These are phyloP conservation scores for Agastache rugosa DNA, from an alignment of 257 asterid genomes.

Conservation along the genomic window DNA sequence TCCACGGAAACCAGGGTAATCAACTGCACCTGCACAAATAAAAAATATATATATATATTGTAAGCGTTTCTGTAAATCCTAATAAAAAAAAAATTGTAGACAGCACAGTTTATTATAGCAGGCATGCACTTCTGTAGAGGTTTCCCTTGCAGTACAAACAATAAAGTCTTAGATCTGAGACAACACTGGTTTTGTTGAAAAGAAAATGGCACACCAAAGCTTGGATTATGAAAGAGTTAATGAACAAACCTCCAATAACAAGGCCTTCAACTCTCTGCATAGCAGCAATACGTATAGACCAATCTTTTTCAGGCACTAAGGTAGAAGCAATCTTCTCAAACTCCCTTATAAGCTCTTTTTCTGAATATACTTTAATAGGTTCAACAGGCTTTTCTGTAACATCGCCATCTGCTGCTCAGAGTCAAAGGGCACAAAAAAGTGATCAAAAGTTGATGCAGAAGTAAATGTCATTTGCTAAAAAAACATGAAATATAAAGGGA, in stretches of 20 bases:
- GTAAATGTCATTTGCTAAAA: slow-evolving; percentile 10
- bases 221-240: slow-evolving; percentile 21
- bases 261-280: slow-evolving; percentile 97
- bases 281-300: slow-evolving; percentile 95
- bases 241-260: slow-evolving; percentile 86
- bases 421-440: slow-evolving; percentile 36
- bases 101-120: slow-evolving; percentile 1
- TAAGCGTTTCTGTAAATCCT: neutral
- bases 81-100: slow-evolving; percentile 7
- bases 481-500: neutral
- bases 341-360: slow-evolving; percentile 93
- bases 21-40: slow-evolving; percentile 76
- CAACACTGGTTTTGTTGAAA: slow-evolving; percentile 18
- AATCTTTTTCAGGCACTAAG: slow-evolving; percentile 97
- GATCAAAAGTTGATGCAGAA: slow-evolving; percentile 34
- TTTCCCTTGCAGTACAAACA: slow-evolving; percentile 10
- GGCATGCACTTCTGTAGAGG: slow-evolving; percentile 23
- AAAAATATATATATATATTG: slow-evolving; percentile 28
- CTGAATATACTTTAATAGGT: slow-evolving; percentile 91
- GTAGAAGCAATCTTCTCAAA: slow-evolving; percentile 90
- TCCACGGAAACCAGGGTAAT: slow-evolving; percentile 89
- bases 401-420: slow-evolving; percentile 88
- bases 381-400: slow-evolving; percentile 88
- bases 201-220: slow-evolving; percentile 22
- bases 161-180: slow-evolving; percentile 18